Percentiles rank a stretch among this genome's conserved stretches.
phyloP scores from a whole-genome alignment of 2,329 filamentous ascomycete species.

The Phaeomoniella chlamydospora region DNA sequence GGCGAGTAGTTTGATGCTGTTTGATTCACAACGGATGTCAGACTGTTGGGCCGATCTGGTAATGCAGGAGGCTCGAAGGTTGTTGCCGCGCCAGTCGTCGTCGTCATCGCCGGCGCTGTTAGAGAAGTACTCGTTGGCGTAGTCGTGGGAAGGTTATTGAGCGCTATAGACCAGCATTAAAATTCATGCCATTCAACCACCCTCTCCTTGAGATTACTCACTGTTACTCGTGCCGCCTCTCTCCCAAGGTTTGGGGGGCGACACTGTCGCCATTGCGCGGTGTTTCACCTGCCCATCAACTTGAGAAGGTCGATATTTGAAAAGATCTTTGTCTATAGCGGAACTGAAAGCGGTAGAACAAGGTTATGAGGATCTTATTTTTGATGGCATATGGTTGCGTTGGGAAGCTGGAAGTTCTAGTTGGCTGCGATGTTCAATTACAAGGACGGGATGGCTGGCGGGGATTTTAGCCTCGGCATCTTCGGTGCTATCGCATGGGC shows the following conservation, averaged over 20 bases:
- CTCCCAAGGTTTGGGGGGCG: conserved; percentile 97
- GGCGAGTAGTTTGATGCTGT: conserved; percentile 72
- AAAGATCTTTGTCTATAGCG: too few species aligned
- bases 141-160: conserved; percentile 19
- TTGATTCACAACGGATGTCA: conserved; percentile 69
- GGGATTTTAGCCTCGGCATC: too few species aligned
- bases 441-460: too few species aligned
- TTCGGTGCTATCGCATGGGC: too few species aligned
- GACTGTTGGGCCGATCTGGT: conserved; percentile 65
- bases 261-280: conserved; percentile 43
- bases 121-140: conserved; percentile 26
- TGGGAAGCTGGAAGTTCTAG: too few species aligned
- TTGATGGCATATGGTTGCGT: too few species aligned
- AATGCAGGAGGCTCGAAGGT: conserved; percentile 48
- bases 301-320: too few species aligned
- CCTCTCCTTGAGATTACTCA: conserved; percentile 28
- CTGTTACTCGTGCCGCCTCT: conserved; percentile 51
- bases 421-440: too few species aligned
- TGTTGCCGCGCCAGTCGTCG: conserved; percentile 24
- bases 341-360: too few species aligned
- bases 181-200: neutral
- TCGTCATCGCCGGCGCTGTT: conserved; percentile 20
- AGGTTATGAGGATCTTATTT: too few species aligned
- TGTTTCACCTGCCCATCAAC: neutral
- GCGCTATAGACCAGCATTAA: neutral